Conservation (phyloP, 768 basidiomycete species). For the Zangia roseola region DNA sequence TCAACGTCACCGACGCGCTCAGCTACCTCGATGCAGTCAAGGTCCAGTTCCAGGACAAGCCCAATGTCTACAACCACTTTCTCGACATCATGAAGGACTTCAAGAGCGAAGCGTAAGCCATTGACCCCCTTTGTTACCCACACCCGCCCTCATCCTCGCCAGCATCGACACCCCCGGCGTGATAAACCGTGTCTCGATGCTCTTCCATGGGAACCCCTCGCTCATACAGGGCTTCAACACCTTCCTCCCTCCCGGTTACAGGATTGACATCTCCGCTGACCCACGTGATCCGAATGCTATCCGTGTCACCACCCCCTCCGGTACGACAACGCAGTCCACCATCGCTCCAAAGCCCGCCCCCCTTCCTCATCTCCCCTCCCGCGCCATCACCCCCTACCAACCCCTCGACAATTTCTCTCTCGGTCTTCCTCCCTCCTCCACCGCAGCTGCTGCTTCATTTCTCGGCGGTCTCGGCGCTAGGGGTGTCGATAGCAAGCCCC, state of each 20-base stretch:
- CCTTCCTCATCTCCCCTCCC: slow-evolving; percentile 34
- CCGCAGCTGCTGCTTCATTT: slow-evolving; percentile 62
- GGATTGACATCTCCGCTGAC: slow-evolving; percentile 82
- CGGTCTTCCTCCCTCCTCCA: slow-evolving; percentile 44
- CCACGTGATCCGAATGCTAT: slow-evolving; percentile 69
- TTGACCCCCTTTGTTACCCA: slow-evolving; percentile 12
- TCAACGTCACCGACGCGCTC: slow-evolving; percentile 92
- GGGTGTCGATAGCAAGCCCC: slow-evolving; percentile 50
- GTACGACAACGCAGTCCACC: slow-evolving; percentile 67
- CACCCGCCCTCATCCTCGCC: slow-evolving; percentile 14
- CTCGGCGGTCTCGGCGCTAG: slow-evolving; percentile 57
- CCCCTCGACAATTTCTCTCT: slow-evolving; percentile 46
- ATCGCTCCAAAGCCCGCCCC: slow-evolving; percentile 37
- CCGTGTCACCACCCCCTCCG: slow-evolving; percentile 78
- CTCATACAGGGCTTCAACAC: slow-evolving; percentile 99
- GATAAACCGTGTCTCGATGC: slow-evolving; percentile 88
- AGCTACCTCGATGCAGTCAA: slow-evolving; percentile 95
- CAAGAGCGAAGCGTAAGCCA: slow-evolving; percentile 91
- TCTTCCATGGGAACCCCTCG: slow-evolving; percentile 86
- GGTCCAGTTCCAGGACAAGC: slow-evolving; percentile 83
- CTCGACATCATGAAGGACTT: slow-evolving; percentile 99
- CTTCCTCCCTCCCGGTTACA: slow-evolving; percentile 91
- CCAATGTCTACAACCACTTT: slow-evolving; percentile 93
- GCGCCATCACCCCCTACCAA: slow-evolving; percentile 55
- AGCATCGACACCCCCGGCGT: slow-evolving; percentile 98